Evolutionary conservation across 805 yeast genomes (phyloP).

Genomic region (Candida coquimbonensis): DNA sequence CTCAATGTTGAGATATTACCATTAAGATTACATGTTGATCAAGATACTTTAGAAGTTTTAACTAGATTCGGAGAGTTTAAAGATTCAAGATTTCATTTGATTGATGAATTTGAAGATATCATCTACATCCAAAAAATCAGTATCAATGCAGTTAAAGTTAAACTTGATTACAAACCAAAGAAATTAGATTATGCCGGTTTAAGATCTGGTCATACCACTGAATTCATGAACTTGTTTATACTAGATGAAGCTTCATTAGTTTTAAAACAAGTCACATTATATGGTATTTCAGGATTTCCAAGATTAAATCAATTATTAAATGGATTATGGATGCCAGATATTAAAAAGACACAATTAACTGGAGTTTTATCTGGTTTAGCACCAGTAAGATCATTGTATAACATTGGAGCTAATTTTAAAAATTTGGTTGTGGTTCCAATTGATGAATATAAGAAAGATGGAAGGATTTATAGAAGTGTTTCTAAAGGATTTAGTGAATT

Average conservation of each 20-base stretch:
- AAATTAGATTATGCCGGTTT: conserved; percentile 79
- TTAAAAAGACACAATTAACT: conserved; percentile 69
- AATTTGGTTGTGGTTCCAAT: conserved; percentile 69
- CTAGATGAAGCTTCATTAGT: conserved; percentile 78
- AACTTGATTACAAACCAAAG: conserved; percentile 88
- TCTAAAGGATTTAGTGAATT: conserved; percentile 72
- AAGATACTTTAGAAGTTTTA: conserved; percentile 83
- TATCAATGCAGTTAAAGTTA: conserved; percentile 51
- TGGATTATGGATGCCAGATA: conserved; percentile 84
- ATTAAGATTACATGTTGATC: conserved; percentile 79
- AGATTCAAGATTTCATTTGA: conserved; percentile 57
- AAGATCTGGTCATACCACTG: conserved; percentile 79
- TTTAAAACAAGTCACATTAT: conserved; percentile 52
- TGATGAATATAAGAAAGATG: conserved; percentile 67
- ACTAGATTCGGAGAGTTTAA: conserved; percentile 76
- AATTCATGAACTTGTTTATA: conserved; percentile 81
- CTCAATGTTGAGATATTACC: conserved; percentile 58
- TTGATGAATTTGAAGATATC: conserved; percentile 55
- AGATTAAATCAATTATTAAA: conserved; percentile 49
- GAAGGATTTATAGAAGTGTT: conserved; percentile 58
- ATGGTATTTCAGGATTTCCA: conserved; percentile 74
- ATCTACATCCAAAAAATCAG: conserved; percentile 63
- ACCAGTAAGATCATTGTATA: conserved; percentile 70
- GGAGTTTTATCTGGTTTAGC: conserved; percentile 81
- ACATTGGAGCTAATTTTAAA: conserved; percentile 71